These are phyloP conservation scores for Peronosclerospora sorghi DNA, from an alignment of 352 stramenopile genomes.

Conservation along the genomic window DNA sequence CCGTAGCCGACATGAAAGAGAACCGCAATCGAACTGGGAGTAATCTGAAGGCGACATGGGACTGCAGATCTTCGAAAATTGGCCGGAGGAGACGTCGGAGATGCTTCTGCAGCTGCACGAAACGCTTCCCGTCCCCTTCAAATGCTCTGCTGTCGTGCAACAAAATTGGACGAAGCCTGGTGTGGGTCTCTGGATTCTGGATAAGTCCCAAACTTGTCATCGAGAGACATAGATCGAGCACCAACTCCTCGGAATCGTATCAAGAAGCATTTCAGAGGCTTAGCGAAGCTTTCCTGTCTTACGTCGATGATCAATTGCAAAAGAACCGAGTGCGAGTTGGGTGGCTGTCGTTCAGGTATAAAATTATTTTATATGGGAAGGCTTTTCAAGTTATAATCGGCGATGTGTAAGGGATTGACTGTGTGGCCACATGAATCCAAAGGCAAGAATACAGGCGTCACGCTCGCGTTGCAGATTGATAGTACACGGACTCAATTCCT, in stretches of 20 bases:
- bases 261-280: slow-evolving; percentile 70
- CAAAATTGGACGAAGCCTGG: too few relatives aligned
- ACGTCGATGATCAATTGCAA: slow-evolving; percentile 50
- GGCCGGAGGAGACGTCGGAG: too few relatives aligned
- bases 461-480: slow-evolving; percentile 55
- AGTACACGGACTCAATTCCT: slow-evolving; percentile 48
- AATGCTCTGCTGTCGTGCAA: too few relatives aligned
- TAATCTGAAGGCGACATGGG: too few relatives aligned
- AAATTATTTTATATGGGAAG: too few relatives aligned
- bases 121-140: too few relatives aligned
- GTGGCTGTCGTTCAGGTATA: slow-evolving; percentile 40
- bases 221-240: slow-evolving; percentile 6
- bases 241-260: slow-evolving; percentile 23
- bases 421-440: slow-evolving; percentile 55
- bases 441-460: slow-evolving; percentile 66
- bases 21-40: too few relatives aligned
- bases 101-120: too few relatives aligned
- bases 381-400: slow-evolving; percentile 75
- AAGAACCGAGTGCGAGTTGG: slow-evolving; percentile 64
- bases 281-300: slow-evolving; percentile 73
- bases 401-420: slow-evolving; percentile 67
- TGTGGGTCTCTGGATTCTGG: too few relatives aligned
- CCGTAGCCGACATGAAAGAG: too few relatives aligned
- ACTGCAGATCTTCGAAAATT: too few relatives aligned
- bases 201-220: too few relatives aligned